A percentile compares a stretch with the other conserved stretches of the same genome.
Evolutionary conservation across 1,284 basidiomycete genomes (phyloP).

Genomic region (Exobasidium cylindrosporum): DNA sequence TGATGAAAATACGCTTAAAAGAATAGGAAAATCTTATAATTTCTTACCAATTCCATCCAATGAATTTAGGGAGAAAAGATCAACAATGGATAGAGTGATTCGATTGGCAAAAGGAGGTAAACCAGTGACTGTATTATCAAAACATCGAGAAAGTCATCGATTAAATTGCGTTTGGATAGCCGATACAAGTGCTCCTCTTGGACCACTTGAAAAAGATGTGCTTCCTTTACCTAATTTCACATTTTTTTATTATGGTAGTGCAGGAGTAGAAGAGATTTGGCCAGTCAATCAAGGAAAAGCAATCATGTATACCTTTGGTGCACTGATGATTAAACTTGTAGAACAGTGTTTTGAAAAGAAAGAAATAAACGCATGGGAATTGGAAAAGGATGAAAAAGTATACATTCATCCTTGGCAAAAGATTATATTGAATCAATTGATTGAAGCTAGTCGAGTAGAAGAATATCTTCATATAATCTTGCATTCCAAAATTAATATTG

Average conservation of each 20-base stretch:
- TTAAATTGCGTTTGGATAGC: not conserved
- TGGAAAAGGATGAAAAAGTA: not conserved
- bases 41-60: not conserved
- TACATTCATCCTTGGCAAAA: not conserved
- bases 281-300: not conserved
- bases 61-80: not conserved
- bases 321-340: not conserved
- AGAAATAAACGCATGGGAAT: not conserved
- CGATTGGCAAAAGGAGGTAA: not conserved
- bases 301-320: slow-evolving; percentile 9
- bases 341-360: not conserved
- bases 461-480: not conserved
- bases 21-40: not conserved
- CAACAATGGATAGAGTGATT: not conserved
- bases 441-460: not conserved
- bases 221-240: not conserved
- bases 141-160: not conserved
- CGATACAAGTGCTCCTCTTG: not conserved
- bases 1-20: not conserved
- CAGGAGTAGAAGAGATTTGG: not conserved
- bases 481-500: not conserved
- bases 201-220: not conserved
- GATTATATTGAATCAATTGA: not conserved
- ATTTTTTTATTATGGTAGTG: not conserved
- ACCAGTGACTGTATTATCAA: not conserved